phyloP scores from a whole-genome alignment of 2,329 filamentous ascomycete genomes.

The Ceratocystis variospora region DNA sequence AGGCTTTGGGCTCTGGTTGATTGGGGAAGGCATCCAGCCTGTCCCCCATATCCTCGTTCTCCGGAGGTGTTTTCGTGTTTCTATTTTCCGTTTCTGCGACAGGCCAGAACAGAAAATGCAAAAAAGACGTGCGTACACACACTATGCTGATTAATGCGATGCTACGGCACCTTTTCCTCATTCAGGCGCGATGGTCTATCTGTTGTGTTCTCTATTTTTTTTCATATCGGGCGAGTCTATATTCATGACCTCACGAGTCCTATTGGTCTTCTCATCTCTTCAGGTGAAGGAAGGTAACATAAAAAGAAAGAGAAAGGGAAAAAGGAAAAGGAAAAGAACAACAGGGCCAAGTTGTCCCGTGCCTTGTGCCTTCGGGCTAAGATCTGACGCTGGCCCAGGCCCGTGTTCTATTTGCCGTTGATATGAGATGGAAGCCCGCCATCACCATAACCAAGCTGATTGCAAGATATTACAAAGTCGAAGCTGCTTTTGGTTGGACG shows the following conservation, averaged over 20 bases:
- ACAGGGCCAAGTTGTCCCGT: not conserved
- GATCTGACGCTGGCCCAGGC: not conserved
- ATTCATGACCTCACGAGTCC: not conserved
- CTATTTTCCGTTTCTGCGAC: not conserved
- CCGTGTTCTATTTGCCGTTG: constrained; percentile 3
- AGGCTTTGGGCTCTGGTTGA: not conserved
- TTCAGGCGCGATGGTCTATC: not conserved
- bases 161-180: not conserved
- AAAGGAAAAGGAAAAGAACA: not conserved
- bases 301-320: not conserved
- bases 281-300: not conserved
- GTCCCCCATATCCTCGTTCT: not conserved
- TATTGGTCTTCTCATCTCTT: not conserved
- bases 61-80: not conserved
- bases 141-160: not conserved
- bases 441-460: not conserved
- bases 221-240: not conserved
- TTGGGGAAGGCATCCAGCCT: not conserved
- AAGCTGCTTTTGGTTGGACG: not conserved
- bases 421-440: constrained; percentile 3
- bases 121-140: not conserved
- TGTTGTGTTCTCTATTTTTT: not conserved
- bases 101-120: not conserved
- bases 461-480: not conserved
- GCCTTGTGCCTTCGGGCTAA: not conserved